Evolutionary conservation across 257 asterid genomes (phyloP).

Genomic region (Salvia miltiorrhiza): DNA sequence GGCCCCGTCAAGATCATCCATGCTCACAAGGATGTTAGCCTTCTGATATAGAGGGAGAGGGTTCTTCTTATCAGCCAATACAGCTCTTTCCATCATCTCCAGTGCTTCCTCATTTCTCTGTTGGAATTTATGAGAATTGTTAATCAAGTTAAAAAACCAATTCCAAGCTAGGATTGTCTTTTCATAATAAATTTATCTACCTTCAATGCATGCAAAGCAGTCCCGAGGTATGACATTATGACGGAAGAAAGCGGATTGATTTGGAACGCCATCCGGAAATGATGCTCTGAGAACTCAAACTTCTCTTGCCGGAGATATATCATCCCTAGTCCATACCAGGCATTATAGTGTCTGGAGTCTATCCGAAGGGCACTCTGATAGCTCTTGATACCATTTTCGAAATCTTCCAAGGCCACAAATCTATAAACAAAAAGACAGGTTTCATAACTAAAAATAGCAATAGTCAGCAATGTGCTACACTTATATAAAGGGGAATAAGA

Average conservation of each 20-base stretch:
- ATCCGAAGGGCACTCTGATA: conserved; percentile 80
- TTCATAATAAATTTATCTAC: conserved; percentile 30
- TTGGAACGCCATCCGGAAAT: conserved; percentile 80
- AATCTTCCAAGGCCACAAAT: conserved; percentile 87
- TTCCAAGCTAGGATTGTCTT: not conserved
- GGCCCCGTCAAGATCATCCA: conserved; percentile 80
- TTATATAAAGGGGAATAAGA: conserved; percentile 8
- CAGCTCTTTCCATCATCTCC: conserved; percentile 87
- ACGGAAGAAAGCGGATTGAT: conserved; percentile 90
- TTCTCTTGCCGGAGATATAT: conserved; percentile 90
- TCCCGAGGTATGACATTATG: conserved; percentile 90
- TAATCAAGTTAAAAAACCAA: conserved; percentile 11
- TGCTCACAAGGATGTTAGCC: conserved; percentile 86
- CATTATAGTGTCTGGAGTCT: conserved; percentile 91
- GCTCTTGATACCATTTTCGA: conserved; percentile 79
- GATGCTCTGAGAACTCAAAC: conserved; percentile 89
- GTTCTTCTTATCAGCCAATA: conserved; percentile 90
- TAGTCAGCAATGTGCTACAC: conserved; percentile 10
- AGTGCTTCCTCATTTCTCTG: conserved; percentile 83
- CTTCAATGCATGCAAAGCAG: conserved; percentile 83
- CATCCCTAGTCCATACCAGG: conserved; percentile 99
- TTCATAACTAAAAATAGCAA: conserved; percentile 13
- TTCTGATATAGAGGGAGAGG: conserved; percentile 96
- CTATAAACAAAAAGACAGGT: conserved; percentile 38
- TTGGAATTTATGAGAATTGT: conserved; percentile 13